Conservation (phyloP, 2,329 filamentous ascomycete species). For the Mycosphaerella arachidis region DNA sequence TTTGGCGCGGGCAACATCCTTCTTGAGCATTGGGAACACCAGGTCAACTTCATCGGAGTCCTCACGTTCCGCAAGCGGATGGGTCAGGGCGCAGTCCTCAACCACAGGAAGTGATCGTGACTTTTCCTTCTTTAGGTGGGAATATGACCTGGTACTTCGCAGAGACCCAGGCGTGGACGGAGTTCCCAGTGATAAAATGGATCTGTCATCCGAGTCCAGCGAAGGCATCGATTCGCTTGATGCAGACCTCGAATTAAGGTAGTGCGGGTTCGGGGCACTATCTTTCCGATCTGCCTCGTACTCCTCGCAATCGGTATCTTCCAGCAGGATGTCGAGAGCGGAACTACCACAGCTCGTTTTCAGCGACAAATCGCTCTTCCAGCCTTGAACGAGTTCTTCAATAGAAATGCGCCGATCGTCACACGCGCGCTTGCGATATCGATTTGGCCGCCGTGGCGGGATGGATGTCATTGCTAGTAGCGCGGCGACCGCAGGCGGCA, state of each 20-base stretch:
- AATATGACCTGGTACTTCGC: slow-evolving; percentile 32
- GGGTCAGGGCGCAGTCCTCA: slow-evolving; percentile 54
- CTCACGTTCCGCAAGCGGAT: slow-evolving; percentile 50
- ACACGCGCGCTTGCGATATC: slow-evolving; percentile 38
- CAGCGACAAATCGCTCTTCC: slow-evolving; percentile 44
- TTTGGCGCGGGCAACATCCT: slow-evolving; percentile 37
- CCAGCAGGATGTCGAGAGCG: slow-evolving; percentile 52
- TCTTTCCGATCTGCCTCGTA: slow-evolving; percentile 25
- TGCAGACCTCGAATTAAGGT: slow-evolving; percentile 46
- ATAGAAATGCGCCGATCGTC: slow-evolving; percentile 47
- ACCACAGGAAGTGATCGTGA: slow-evolving; percentile 46
- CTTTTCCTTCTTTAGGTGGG: slow-evolving; percentile 42
- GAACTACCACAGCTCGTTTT: slow-evolving; percentile 28
- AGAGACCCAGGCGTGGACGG: slow-evolving; percentile 40
- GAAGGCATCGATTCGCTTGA: slow-evolving; percentile 58
- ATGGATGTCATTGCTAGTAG: slow-evolving; percentile 58
- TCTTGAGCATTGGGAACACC: slow-evolving; percentile 24
- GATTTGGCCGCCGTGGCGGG: slow-evolving; percentile 44
- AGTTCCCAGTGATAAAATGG: slow-evolving; percentile 41
- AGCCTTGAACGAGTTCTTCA: slow-evolving; percentile 53
- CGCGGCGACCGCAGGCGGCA: slow-evolving; percentile 54
- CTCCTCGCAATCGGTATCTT: slow-evolving; percentile 46
- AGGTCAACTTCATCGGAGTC: slow-evolving; percentile 31
- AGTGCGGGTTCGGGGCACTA: slow-evolving; percentile 39
- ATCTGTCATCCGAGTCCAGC: slow-evolving; percentile 47